Conservation (phyloP, 2,329 filamentous ascomycete genomes). For the Xylariomycetidae sp. region DNA sequence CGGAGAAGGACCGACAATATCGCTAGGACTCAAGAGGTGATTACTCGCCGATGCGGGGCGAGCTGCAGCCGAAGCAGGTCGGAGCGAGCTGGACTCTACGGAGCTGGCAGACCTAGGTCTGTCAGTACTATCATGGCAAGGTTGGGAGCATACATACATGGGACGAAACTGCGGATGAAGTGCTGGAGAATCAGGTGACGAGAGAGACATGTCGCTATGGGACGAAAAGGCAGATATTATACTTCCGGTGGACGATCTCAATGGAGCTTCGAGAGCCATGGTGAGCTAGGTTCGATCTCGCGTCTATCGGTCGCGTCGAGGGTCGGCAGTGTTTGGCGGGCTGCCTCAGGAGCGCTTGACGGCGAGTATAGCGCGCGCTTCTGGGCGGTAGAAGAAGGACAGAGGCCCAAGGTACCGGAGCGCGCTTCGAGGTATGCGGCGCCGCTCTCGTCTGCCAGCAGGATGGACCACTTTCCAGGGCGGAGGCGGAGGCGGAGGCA, state of each 20-base stretch:
- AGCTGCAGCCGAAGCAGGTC: conserved; percentile 45
- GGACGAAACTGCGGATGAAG: conserved; percentile 44
- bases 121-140: conserved; percentile 7
- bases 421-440: too few species aligned
- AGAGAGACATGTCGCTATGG: conserved; percentile 50
- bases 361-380: conserved; percentile 15
- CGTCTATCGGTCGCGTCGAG: conserved; percentile 11
- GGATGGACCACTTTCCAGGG: too few species aligned
- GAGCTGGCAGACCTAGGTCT: conserved; percentile 32
- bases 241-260: conserved; percentile 58
- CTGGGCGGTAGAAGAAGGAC: conserved; percentile 9
- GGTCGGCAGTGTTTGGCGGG: conserved; percentile 12
- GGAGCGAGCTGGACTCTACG: conserved; percentile 44
- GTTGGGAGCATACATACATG: conserved; percentile 39
- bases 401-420: conserved; percentile 7
- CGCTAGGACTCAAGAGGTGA: conserved; percentile 58
- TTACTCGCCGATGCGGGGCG: conserved; percentile 50
- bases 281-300: conserved; percentile 16
- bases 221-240: conserved; percentile 50
- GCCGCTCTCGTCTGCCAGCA: too few species aligned
- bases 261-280: conserved; percentile 60
- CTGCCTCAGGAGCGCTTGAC: conserved; percentile 14
- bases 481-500: too few species aligned
- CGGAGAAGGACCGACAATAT: conserved; percentile 74
- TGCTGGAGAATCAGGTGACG: conserved; percentile 48